A percentile compares a stretch with the other conserved stretches of the same genome.
Conservation (phyloP, 768 basidiomycete genomes). For the Tulasnella calospora region DNA sequence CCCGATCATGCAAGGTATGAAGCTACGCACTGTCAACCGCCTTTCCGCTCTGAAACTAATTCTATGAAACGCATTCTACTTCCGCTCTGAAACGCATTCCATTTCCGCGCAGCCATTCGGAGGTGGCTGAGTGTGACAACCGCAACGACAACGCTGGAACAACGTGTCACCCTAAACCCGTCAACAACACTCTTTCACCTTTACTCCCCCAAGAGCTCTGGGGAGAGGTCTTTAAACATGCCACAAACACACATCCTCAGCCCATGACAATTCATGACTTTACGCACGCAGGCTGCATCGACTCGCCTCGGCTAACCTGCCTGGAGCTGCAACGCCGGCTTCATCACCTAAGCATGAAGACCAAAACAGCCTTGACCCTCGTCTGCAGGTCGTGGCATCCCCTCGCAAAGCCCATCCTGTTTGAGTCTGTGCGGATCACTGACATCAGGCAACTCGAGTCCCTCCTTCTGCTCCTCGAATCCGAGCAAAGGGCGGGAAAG, state of each 20-base stretch:
- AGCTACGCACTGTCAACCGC: not conserved
- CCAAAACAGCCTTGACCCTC: not conserved
- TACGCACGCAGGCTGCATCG: not conserved
- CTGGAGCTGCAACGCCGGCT: constrained; percentile 9
- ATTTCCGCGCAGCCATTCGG: not conserved
- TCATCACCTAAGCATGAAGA: constrained; percentile 1
- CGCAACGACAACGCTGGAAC: not conserved
- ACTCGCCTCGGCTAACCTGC: constrained; percentile 1
- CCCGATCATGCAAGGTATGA: not conserved
- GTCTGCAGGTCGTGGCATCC: constrained; percentile 6
- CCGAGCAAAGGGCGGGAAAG: not conserved
- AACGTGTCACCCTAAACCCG: not conserved
- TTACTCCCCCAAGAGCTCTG: not conserved
- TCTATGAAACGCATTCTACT: not conserved
- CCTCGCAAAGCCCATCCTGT: not conserved
- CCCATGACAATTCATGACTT: constrained; percentile 10
- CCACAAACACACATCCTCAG: not conserved
- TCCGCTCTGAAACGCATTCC: not conserved
- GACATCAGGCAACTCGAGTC: not conserved
- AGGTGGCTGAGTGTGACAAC: not conserved
- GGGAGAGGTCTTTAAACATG: not conserved
- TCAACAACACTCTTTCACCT: not conserved
- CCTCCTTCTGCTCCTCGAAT: not conserved
- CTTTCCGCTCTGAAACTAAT: not conserved
- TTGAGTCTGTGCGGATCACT: not conserved